Base-by-base conservation (phyloP, 305 asterid genomes). In the Rubia occidens region DNA sequence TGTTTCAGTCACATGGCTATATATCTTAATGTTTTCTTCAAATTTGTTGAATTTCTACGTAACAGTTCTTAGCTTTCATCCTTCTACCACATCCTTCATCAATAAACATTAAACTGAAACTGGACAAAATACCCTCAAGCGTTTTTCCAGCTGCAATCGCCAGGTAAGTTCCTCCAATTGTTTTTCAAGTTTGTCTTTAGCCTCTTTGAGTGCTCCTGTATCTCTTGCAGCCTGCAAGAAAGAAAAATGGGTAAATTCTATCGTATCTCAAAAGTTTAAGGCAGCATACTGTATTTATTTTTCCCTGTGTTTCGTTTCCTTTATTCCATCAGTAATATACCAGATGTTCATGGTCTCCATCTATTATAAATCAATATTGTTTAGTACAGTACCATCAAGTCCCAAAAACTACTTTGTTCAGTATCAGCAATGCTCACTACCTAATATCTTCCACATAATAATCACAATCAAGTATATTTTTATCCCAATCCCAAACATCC, bases 121-220 rank as follows among this genome's bases (percentile, higher is more conserved):
- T 67, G 43, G 70, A 81, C 11, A 53, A 74, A 68, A 81, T 79
- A 95, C 97, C 87, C 96, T 88, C 74, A 91, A 69, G 74, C 99
- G 98, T 73, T 91, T 95, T 83, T 91, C 99, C 72, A 94, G 93
- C 74, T 94, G 97, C 82, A 94, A 80, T 69, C 97, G 95, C 97
- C 96, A 91, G 5, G 96, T 91, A 64, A 91, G 94, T 62, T 94
- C 99, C 87, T 94, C 99, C 71, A 91, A 80, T 77, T 91, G 95
- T 78, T 91, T 94, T 72, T 91, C 97, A 71, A 94, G 96, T 89
- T 94, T 94, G 81, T 94, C 96, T 85, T 94, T 94, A 66, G 99
- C 99, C 86, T 94, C 97, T 88, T 88, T 89, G 78, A 94, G 95
- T 47, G 96, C 97, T 80, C 99, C 99, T 17, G 99, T 94, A 68